Conservation (phyloP, 1,139 yeast genomes). For the Suhomyces chickasaworum region DNA sequence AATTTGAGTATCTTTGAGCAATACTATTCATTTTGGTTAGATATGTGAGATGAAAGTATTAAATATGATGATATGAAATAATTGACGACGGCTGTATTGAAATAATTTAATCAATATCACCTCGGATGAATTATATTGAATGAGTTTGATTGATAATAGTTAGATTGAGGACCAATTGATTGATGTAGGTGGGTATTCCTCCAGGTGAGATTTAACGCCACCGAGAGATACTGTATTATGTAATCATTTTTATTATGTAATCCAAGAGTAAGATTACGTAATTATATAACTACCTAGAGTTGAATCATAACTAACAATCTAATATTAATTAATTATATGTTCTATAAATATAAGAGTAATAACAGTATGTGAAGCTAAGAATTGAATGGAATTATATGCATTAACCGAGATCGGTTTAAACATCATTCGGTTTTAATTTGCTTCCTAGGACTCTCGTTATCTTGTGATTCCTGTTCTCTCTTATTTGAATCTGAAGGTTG, state of each 20-base stretch:
- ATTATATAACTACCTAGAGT: background rate
- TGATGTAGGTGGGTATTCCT: background rate
- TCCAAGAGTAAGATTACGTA: background rate
- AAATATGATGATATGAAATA: background rate
- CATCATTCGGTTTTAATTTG: constrained; percentile 15
- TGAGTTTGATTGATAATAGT: background rate
- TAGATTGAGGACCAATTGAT: constrained; percentile 1
- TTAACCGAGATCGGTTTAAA: too few relatives aligned
- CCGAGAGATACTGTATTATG: too few relatives aligned
- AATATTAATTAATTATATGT: background rate
- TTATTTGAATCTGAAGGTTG: constrained; percentile 9
- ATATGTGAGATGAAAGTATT: background rate
- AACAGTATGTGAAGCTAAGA: constrained; percentile 2
- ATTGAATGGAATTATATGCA: constrained; percentile 4
- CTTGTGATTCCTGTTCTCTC: constrained; percentile 13
- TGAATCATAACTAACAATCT: background rate
- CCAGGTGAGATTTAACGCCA: constrained; percentile 10
- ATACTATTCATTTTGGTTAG: constrained; percentile 40
- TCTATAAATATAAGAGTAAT: background rate
- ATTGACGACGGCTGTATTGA: background rate
- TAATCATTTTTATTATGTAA: background rate
- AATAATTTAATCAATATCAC: background rate
- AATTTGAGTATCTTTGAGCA: constrained; percentile 41
- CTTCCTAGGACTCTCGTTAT: constrained; percentile 15
- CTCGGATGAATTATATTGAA: background rate